phyloP scores from a whole-genome alignment of 139 green algal species.

The Chlorella sp. region DNA sequence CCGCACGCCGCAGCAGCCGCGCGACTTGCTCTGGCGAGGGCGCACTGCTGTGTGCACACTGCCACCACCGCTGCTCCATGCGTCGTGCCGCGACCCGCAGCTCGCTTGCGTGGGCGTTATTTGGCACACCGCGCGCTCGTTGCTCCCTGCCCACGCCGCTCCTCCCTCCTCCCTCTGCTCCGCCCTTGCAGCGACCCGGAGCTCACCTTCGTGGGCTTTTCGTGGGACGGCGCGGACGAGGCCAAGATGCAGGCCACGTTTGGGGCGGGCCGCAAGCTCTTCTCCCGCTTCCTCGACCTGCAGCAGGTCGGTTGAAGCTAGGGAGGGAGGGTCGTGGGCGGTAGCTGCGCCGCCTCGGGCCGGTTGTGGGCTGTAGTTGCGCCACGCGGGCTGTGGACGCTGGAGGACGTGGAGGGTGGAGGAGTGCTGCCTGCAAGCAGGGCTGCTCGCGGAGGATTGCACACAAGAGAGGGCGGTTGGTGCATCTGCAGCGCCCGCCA shows the following conservation, averaged over 20 bases:
- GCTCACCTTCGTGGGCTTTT: slow-evolving; percentile 43
- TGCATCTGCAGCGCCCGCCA: too few relatives aligned
- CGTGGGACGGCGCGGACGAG: slow-evolving; percentile 45
- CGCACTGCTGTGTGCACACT: not conserved
- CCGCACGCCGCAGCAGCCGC: not conserved
- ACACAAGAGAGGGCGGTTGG: too few relatives aligned
- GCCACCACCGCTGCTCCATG: too few relatives aligned
- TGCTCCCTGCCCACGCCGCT: not conserved
- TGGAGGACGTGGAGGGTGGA: too few relatives aligned
- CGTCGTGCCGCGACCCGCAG: not conserved
- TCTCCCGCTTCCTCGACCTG: slow-evolving; percentile 39
- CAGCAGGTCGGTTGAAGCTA: too few relatives aligned
- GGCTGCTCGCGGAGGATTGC: too few relatives aligned
- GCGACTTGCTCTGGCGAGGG: not conserved
- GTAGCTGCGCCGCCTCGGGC: too few relatives aligned
- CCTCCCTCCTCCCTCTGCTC: not conserved
- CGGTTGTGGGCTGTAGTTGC: too few relatives aligned
- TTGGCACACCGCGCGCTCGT: not conserved
- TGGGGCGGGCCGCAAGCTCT: slow-evolving; percentile 32
- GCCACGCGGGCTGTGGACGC: too few relatives aligned
- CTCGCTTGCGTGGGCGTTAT: not conserved
- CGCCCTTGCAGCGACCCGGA: slow-evolving; percentile 23
- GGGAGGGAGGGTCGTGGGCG: too few relatives aligned
- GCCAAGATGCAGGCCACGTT: slow-evolving; percentile 46
- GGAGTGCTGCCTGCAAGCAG: too few relatives aligned